Evolutionary conservation across 495 filamentous ascomycete species (phyloP).

Genomic region (Mycothermus thermophilus): DNA sequence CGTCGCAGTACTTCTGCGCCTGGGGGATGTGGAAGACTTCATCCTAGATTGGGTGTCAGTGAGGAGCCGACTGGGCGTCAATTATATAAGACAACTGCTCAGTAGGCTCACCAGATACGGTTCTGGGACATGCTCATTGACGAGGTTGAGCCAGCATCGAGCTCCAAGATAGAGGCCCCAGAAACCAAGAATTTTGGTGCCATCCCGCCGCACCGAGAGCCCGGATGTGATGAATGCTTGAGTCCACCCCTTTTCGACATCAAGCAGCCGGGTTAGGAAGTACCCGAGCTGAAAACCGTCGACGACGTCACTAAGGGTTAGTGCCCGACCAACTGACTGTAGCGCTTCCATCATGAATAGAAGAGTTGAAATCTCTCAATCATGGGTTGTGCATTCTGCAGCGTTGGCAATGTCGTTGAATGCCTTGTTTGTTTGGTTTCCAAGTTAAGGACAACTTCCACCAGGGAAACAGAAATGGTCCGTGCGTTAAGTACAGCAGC

Average conservation of each 20-base stretch:
- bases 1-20: slow-evolving; percentile 70
- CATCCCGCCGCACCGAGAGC: background rate
- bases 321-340: background rate
- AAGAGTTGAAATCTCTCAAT: background rate
- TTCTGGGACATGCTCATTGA: slow-evolving; percentile 46
- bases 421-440: too few relatives aligned
- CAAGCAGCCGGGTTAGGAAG: slow-evolving; percentile 3
- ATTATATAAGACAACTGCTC: slow-evolving; percentile 12
- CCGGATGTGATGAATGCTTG: background rate
- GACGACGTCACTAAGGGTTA: slow-evolving; percentile 8
- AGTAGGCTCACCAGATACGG: slow-evolving; percentile 87
- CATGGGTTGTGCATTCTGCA: slow-evolving; percentile 2
- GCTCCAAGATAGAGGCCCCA: slow-evolving; percentile 9
- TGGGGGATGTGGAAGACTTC: slow-evolving; percentile 94
- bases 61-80: background rate
- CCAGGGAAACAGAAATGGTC: background rate
- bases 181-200: slow-evolving; percentile 1
- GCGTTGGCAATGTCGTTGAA: too few relatives aligned
- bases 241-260: background rate
- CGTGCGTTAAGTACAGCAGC: background rate
- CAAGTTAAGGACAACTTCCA: too few relatives aligned
- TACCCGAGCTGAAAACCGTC: slow-evolving; percentile 3
- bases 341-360: slow-evolving; percentile 8
- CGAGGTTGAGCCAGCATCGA: slow-evolving; percentile 22
- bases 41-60: slow-evolving; percentile 41